Conservation (phyloP, 2,329 filamentous ascomycete genomes). For the Emericellopsis cladophorae region DNA sequence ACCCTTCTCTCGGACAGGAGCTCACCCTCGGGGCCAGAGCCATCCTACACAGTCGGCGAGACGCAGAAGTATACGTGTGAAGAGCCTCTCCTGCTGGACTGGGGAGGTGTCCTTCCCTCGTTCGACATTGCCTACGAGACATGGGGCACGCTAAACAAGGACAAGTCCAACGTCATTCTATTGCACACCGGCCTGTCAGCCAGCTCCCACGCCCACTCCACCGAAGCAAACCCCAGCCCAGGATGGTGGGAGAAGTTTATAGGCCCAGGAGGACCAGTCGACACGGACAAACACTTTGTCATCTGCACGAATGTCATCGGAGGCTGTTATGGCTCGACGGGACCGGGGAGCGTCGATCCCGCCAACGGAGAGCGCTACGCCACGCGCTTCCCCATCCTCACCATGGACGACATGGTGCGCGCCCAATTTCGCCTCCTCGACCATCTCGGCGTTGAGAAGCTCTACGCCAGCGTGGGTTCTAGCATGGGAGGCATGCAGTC, state of each 20-base stretch:
- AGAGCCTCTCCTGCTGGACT: conserved; percentile 73
- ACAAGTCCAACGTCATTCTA: conserved; percentile 80
- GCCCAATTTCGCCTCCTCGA: conserved; percentile 89
- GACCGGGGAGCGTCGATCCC: conserved; percentile 78
- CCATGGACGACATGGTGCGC: conserved; percentile 94
- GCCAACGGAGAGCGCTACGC: conserved; percentile 81
- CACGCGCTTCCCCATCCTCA: conserved; percentile 89
- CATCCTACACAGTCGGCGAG: conserved; percentile 84
- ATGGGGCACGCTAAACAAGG: conserved; percentile 71
- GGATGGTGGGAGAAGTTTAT: conserved; percentile 99
- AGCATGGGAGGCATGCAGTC: conserved; percentile 99
- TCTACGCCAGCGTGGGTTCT: conserved; percentile 87
- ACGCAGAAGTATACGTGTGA: conserved; percentile 65
- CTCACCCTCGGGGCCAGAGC: conserved; percentile 68
- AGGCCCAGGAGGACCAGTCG: conserved; percentile 69
- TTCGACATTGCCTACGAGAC: conserved; percentile 90
- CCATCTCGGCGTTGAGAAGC: conserved; percentile 56
- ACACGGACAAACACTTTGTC: conserved; percentile 84
- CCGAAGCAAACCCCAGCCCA: conserved; percentile 69
- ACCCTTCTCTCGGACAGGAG: conserved; percentile 31
- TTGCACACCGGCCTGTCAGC: conserved; percentile 90
- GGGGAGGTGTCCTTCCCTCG: conserved; percentile 82
- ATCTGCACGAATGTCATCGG: conserved; percentile 96
- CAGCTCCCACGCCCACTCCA: conserved; percentile 94
- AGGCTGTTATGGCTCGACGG: conserved; percentile 91